phyloP scores from a whole-genome alignment of 306 rosid species.

The Gastrolobium villosum region DNA sequence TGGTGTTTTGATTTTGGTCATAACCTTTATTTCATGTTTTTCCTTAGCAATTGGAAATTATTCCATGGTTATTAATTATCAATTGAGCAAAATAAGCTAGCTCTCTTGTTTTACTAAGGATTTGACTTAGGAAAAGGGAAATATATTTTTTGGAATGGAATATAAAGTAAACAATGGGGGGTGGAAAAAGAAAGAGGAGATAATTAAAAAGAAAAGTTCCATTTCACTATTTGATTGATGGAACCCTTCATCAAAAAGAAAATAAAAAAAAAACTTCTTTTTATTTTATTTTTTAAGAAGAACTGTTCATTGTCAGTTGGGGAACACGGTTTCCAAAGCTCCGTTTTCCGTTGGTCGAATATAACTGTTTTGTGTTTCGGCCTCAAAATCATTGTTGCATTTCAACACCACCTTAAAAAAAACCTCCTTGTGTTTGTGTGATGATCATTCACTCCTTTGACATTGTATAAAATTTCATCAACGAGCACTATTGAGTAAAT shows the following conservation, averaged over 20 bases:
- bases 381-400: conserved; percentile 42
- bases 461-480: conserved; percentile 44
- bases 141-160: conserved; percentile 54
- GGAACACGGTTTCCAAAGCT: conserved; percentile 73
- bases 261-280: too few species aligned
- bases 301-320: conserved; percentile 60
- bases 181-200: conserved; percentile 38
- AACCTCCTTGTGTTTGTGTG: not conserved
- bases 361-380: conserved; percentile 31
- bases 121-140: conserved; percentile 64
- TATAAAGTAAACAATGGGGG: conserved; percentile 40
- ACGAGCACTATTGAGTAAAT: conserved; percentile 39
- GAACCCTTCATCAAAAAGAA: conserved; percentile 64
- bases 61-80: conserved; percentile 9
- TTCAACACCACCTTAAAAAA: conserved; percentile 32
- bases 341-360: conserved; percentile 53
- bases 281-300: conserved; percentile 42
- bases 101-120: conserved; percentile 52
- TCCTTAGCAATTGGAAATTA: not conserved
- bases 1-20: conserved; percentile 12
- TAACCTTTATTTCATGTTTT: conserved; percentile 7
- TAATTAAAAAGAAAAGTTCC: conserved; percentile 12
- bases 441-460: conserved; percentile 24
- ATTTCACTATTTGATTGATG: conserved; percentile 59
- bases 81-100: conserved; percentile 12